phyloP scores from a whole-genome alignment of 2,329 filamentous ascomycete species.

The Fusarium succisae region DNA sequence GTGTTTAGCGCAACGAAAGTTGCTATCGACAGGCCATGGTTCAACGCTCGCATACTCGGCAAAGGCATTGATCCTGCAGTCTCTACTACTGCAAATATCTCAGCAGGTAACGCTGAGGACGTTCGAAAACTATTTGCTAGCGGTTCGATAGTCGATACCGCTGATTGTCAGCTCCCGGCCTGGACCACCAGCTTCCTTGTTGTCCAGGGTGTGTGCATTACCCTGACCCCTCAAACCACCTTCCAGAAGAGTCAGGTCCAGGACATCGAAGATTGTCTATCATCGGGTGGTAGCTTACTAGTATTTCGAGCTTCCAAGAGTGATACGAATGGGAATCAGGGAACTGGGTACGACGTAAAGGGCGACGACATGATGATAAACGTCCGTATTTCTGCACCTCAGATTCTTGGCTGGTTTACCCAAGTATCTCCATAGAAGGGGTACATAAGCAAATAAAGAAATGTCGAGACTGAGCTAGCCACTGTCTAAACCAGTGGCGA shows the following conservation, averaged over 20 bases:
- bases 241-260: background rate
- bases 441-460: no score
- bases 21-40: background rate
- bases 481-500: rapidly evolving
- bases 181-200: background rate
- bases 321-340: rapidly evolving
- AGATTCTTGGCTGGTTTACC: background rate
- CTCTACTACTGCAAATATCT: no score
- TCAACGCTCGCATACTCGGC: background rate
- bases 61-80: background rate
- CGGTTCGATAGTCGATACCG: background rate
- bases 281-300: background rate
- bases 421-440: background rate
- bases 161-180: background rate
- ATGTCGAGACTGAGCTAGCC: rapidly evolving
- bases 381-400: background rate
- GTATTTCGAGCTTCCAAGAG: background rate
- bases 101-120: background rate
- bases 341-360: rapidly evolving
- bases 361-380: background rate
- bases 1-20: background rate
- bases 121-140: background rate
- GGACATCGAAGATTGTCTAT: background rate
- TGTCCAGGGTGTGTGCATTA: background rate
- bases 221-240: background rate